phyloP scores from a whole-genome alignment of 2,329 filamentous ascomycete genomes.

The Helicocarpus griseus region DNA sequence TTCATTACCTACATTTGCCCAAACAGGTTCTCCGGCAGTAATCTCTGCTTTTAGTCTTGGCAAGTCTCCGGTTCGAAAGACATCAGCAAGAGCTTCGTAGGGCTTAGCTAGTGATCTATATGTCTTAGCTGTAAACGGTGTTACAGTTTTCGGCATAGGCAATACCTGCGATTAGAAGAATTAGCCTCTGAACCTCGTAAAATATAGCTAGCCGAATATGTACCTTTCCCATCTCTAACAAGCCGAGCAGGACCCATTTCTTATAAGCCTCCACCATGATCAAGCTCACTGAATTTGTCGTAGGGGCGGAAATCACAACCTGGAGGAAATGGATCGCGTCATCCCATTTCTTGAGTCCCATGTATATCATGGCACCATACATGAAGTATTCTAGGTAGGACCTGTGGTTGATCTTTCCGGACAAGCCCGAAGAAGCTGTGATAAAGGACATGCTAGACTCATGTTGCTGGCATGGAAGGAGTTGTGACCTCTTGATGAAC shows the following conservation, averaged over 20 bases:
- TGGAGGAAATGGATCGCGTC: conserved; percentile 54
- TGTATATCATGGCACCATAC: conserved; percentile 55
- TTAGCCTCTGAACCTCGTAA: not conserved
- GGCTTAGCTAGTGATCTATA: conserved; percentile 53
- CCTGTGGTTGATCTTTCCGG: conserved; percentile 29
- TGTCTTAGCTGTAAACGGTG: conserved; percentile 39
- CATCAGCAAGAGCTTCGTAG: conserved; percentile 60
- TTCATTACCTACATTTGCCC: conserved; percentile 43
- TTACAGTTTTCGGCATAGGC: conserved; percentile 46
- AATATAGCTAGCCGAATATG: conserved; percentile 9
- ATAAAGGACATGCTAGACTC: conserved; percentile 26
- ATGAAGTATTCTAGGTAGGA: conserved; percentile 56
- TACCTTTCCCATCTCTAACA: conserved; percentile 60
- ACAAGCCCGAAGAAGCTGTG: conserved; percentile 28
- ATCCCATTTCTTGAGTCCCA: conserved; percentile 51
- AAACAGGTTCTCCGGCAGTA: conserved; percentile 49
- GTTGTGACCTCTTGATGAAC: conserved; percentile 16
- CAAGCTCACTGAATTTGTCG: conserved; percentile 53
- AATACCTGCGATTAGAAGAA: conserved; percentile 27
- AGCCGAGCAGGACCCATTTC: conserved; percentile 72
- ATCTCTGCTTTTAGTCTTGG: conserved; percentile 55
- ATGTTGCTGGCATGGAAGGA: conserved; percentile 22
- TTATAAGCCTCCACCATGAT: conserved; percentile 86
- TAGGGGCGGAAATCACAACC: conserved; percentile 58
- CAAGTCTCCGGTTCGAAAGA: conserved; percentile 55